A percentile compares a stretch with the other conserved stretches of the same genome.
These are phyloP conservation scores for Xerophyta viscosa DNA, from an alignment of 106 monocot genomes.

Conservation along the genomic window DNA sequence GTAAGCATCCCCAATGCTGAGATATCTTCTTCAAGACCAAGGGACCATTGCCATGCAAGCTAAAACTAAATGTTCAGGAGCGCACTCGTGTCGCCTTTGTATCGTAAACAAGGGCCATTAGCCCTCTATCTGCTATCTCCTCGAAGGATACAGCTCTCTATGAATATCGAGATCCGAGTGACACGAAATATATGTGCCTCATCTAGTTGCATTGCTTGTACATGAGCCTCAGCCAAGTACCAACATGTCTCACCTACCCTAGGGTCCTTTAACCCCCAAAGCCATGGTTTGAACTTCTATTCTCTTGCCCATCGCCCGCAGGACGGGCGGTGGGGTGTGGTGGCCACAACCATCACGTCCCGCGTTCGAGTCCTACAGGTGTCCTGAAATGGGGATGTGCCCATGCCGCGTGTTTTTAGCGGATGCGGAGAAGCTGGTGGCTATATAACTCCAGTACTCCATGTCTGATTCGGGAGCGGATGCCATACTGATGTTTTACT, in stretches of 20 bases:
- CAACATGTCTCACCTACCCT: constrained; percentile 75
- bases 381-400: no score
- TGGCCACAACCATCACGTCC: no score
- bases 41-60: constrained; percentile 67
- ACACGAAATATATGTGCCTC: constrained; percentile 61
- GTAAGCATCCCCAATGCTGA: constrained; percentile 65
- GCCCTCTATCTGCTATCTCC: constrained; percentile 55
- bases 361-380: no score
- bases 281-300: constrained; percentile 52
- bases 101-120: constrained; percentile 71
- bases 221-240: constrained; percentile 59
- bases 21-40: constrained; percentile 61
- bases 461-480: no score
- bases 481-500: no score
- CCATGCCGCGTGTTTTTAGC: no score
- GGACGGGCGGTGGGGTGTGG: no score
- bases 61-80: constrained; percentile 62
- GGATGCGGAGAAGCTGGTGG: no score
- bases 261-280: constrained; percentile 51
- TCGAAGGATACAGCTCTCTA: constrained; percentile 42
- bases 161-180: constrained; percentile 59
- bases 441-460: no score
- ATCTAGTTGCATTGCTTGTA: constrained; percentile 64
- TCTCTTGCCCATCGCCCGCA: no score
- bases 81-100: constrained; percentile 54